A percentile compares a stretch with the other conserved stretches of the same genome.
phyloP scores from a whole-genome alignment of 1,284 basidiomycete genomes.

The Vanrija pseudolonga region DNA sequence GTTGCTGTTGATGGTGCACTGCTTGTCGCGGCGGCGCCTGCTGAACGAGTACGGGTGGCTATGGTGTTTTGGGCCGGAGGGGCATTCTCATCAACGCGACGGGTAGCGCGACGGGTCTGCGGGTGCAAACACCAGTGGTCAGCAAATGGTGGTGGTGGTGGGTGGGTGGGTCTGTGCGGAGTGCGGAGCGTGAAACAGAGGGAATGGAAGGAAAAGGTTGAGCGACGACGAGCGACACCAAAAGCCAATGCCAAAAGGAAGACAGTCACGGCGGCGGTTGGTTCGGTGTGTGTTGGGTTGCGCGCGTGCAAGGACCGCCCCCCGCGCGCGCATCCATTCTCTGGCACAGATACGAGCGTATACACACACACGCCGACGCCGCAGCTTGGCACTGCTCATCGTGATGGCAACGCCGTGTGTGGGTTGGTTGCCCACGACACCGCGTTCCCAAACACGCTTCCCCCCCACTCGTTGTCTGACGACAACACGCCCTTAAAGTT shows the following conservation, averaged over 20 bases:
- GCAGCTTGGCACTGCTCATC: too few relatives aligned
- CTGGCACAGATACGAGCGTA: not conserved
- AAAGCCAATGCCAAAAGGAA: not conserved
- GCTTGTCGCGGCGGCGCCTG: constrained; percentile 8
- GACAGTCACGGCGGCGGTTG: not conserved
- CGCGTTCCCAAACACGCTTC: too few relatives aligned
- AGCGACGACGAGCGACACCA: not conserved
- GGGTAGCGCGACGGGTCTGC: constrained; percentile 40
- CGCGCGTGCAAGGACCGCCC: too few relatives aligned
- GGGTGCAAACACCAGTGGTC: not conserved
- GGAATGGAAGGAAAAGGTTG: not conserved
- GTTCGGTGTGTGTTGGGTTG: not conserved
- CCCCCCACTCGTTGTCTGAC: too few relatives aligned
- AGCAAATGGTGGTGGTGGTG: not conserved
- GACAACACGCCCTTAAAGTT: too few relatives aligned
- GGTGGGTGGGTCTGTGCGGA: too few relatives aligned
- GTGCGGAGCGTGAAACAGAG: not conserved
- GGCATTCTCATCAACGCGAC: constrained; percentile 44
- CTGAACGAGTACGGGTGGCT: constrained; percentile 24
- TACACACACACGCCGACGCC: not conserved
- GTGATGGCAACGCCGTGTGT: too few relatives aligned
- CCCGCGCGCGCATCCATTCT: not conserved
- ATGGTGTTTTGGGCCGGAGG: constrained; percentile 28
- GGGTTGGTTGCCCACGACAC: too few relatives aligned
- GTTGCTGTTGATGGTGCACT: constrained; percentile 14